Percentiles rank a stretch among this genome's conserved stretches.
Evolutionary conservation across 805 yeast genomes (phyloP).

Genomic region (Teunomyces gatunensis): DNA sequence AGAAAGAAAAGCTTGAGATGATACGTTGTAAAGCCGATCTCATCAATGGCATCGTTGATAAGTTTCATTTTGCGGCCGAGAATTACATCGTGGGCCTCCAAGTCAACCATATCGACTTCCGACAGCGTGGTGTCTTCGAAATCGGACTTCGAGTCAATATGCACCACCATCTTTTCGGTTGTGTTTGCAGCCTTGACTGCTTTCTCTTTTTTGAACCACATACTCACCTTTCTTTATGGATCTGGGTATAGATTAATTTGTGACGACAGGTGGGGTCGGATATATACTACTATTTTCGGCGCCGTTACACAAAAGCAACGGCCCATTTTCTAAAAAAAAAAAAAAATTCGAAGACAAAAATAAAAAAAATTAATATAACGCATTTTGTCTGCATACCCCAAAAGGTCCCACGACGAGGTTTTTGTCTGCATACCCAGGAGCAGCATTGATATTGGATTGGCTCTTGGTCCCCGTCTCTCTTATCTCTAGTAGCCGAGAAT

Average conservation of each 20-base stretch:
- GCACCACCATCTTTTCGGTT: conserved; percentile 5
- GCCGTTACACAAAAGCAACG: neutral
- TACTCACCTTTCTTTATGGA: neutral
- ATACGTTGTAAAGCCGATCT: conserved; percentile 49
- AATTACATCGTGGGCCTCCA: conserved; percentile 13
- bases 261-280: conserved; percentile 1
- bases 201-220: conserved; percentile 2
- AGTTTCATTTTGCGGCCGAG: conserved; percentile 25
- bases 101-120: conserved; percentile 13
- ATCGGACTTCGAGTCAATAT: conserved; percentile 6
- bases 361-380: too few relatives aligned
- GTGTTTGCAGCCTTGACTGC: neutral
- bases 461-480: too few relatives aligned
- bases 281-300: neutral
- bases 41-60: conserved; percentile 31
- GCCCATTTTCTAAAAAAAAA: neutral
- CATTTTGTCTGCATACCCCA: too few relatives aligned
- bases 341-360: neutral
- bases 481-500: too few relatives aligned
- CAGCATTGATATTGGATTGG: too few relatives aligned
- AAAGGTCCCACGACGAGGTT: too few relatives aligned
- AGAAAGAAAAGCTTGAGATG: conserved; percentile 33
- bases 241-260: neutral
- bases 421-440: too few relatives aligned
- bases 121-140: conserved; percentile 8